Percentiles rank a stretch among this genome's conserved stretches.
Evolutionary conservation across 164 flowering plant species (phyloP).

Genomic region (Vitis cinerea): DNA sequence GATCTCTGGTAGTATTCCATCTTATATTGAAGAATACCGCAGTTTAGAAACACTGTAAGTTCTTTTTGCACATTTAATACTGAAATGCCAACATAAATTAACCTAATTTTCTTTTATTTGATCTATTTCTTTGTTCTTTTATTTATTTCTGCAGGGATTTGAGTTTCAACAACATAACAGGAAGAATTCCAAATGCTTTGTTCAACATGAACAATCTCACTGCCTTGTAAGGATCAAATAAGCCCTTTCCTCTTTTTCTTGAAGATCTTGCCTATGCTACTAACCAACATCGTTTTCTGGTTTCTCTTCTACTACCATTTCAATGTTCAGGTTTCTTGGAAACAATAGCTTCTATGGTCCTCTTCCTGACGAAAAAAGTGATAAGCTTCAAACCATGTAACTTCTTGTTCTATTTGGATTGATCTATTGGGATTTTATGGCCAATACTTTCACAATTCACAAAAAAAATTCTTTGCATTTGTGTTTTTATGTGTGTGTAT

Average conservation of each 20-base stretch:
- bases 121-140: not conserved
- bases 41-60: conserved; percentile 35
- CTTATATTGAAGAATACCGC: conserved; percentile 22
- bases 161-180: conserved; percentile 29
- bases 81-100: too few relatives aligned
- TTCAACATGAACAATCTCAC: conserved; percentile 17
- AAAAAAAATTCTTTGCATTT: too few relatives aligned
- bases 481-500: too few relatives aligned
- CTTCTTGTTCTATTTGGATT: not conserved
- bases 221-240: conserved; percentile 5
- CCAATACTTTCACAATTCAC: too few relatives aligned
- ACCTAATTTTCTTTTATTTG: too few relatives aligned
- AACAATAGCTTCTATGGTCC: conserved; percentile 14
- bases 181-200: conserved; percentile 19
- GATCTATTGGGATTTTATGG: too few relatives aligned
- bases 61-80: not conserved
- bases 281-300: not conserved
- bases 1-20: conserved; percentile 37
- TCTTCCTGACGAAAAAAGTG: conserved; percentile 9
- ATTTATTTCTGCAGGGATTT: conserved; percentile 19
- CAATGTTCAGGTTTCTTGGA: conserved; percentile 19
- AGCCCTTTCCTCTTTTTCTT: not conserved
- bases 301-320: not conserved
- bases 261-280: too few relatives aligned
- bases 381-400: conserved; percentile 11